Evolutionary conservation across 495 filamentous ascomycete genomes (phyloP).

Genomic region (Aspergillus wentii): DNA sequence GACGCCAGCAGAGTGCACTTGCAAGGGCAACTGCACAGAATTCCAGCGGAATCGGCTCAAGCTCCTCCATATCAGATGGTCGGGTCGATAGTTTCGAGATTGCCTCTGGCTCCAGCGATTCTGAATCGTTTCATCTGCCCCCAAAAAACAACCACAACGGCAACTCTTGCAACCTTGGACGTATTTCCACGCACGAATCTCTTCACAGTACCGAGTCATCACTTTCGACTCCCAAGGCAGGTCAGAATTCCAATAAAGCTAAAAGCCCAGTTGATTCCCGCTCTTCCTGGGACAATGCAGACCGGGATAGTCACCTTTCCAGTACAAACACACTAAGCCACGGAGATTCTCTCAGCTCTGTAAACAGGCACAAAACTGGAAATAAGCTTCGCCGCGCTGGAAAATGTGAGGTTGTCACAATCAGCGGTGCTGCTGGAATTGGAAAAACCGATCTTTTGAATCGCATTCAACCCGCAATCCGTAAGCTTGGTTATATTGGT

Average conservation of each 20-base stretch:
- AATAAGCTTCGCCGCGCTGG: constrained; percentile 61
- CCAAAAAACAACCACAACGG: constrained; percentile 35
- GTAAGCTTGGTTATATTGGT: constrained; percentile 73
- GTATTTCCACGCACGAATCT: constrained; percentile 33
- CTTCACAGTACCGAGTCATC: constrained; percentile 30
- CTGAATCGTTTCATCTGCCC: constrained; percentile 45
- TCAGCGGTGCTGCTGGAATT: constrained; percentile 70
- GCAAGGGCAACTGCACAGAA: constrained; percentile 33
- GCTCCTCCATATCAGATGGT: constrained; percentile 53
- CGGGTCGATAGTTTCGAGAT: constrained; percentile 47
- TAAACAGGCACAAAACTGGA: constrained; percentile 34
- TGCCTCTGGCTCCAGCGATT: constrained; percentile 47
- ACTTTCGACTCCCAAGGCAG: constrained; percentile 24
- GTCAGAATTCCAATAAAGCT: constrained; percentile 16
- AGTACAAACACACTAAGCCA: constrained; percentile 24
- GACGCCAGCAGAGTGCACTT: constrained; percentile 51
- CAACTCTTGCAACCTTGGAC: constrained; percentile 24
- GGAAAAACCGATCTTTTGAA: constrained; percentile 84
- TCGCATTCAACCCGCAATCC: constrained; percentile 66
- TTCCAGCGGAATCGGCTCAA: constrained; percentile 46
- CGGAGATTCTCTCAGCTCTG: constrained; percentile 24
- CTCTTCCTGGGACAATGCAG: constrained; percentile 29
- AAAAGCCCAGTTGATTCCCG: constrained; percentile 37
- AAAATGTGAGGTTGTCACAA: constrained; percentile 71
- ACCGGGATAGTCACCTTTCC: constrained; percentile 31